Percentiles rank a stretch among this genome's conserved stretches.
phyloP scores from a whole-genome alignment of 768 basidiomycete genomes.

The Tubosaeta sp. region DNA sequence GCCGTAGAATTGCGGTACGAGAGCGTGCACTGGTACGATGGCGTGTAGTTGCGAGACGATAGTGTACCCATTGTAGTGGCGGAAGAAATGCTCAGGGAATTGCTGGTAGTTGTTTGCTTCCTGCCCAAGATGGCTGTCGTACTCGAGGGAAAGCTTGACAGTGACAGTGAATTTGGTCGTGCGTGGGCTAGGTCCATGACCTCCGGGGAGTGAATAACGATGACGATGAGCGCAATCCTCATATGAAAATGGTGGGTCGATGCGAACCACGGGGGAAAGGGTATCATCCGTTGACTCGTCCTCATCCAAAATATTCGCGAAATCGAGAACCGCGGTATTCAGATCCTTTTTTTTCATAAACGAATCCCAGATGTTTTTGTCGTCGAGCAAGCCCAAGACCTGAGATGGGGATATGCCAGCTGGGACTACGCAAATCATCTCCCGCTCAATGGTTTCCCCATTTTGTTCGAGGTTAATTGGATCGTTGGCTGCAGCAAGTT shows the following conservation, averaged over 20 bases:
- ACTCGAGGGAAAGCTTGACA: slow-evolving; percentile 41
- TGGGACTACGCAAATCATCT: slow-evolving; percentile 11
- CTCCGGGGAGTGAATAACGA: not conserved
- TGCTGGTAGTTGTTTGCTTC: slow-evolving; percentile 28
- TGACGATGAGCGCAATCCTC: slow-evolving; percentile 7
- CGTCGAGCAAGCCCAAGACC: not conserved
- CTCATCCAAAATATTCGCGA: not conserved
- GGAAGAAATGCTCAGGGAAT: slow-evolving; percentile 27
- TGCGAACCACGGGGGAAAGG: not conserved
- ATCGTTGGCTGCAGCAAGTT: slow-evolving; percentile 1
- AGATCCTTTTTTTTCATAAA: not conserved
- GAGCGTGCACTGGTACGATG: slow-evolving; percentile 44
- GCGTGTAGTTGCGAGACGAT: slow-evolving; percentile 27
- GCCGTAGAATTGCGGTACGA: slow-evolving; percentile 64
- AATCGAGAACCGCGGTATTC: not conserved
- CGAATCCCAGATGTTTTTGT: not conserved
- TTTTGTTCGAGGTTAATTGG: not conserved
- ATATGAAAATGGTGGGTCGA: slow-evolving; percentile 15
- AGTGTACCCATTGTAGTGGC: slow-evolving; percentile 26
- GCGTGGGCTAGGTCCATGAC: slow-evolving; percentile 4
- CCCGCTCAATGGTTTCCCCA: slow-evolving; percentile 17
- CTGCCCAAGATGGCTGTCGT: slow-evolving; percentile 34
- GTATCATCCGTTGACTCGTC: not conserved
- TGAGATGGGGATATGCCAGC: not conserved
- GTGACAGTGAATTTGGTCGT: slow-evolving; percentile 39